These are phyloP conservation scores for Trichoderma atroviride DNA, from an alignment of 2,329 filamentous ascomycete genomes.

Conservation along the genomic window DNA sequence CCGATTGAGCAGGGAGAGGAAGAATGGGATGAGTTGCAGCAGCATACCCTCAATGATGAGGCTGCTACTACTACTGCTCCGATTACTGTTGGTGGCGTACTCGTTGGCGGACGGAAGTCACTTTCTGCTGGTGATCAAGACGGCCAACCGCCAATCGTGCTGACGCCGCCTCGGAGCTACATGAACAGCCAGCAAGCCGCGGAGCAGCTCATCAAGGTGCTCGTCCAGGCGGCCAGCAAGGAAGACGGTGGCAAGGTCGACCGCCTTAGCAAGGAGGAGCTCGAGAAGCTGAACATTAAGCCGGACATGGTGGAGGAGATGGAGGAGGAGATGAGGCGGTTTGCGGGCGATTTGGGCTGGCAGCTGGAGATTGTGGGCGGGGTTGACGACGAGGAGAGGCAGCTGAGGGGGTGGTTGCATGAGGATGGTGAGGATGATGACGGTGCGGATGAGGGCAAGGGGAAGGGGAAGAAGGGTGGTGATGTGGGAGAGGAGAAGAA, in stretches of 20 bases:
- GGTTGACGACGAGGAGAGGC: conserved; percentile 56
- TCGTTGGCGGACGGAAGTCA: conserved; percentile 55
- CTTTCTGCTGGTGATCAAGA: conserved; percentile 51
- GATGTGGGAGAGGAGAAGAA: not conserved
- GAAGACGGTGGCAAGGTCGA: conserved; percentile 65
- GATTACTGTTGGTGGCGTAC: conserved; percentile 55
- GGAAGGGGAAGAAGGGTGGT: not conserved
- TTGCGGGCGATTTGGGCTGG: conserved; percentile 75
- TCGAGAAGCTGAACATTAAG: conserved; percentile 68
- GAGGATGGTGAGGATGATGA: conserved; percentile 38
- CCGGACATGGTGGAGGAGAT: conserved; percentile 70
- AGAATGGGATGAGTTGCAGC: conserved; percentile 26
- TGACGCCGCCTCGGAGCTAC: conserved; percentile 49
- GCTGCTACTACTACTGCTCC: not conserved
- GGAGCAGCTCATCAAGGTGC: conserved; percentile 42
- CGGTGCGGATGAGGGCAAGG: conserved; percentile 19
- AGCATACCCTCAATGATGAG: not conserved
- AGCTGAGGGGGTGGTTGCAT: conserved; percentile 72
- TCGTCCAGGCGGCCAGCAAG: conserved; percentile 50
- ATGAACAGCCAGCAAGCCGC: conserved; percentile 16
- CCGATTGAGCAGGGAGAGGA: conserved; percentile 25
- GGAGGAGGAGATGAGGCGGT: conserved; percentile 65
- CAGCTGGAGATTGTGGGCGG: conserved; percentile 77
- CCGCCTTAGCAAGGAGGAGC: conserved; percentile 64
- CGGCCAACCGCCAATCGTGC: conserved; percentile 50